These are phyloP conservation scores for Globisporangium iwayamae DNA, from an alignment of 352 stramenopile species.

Conservation along the genomic window DNA sequence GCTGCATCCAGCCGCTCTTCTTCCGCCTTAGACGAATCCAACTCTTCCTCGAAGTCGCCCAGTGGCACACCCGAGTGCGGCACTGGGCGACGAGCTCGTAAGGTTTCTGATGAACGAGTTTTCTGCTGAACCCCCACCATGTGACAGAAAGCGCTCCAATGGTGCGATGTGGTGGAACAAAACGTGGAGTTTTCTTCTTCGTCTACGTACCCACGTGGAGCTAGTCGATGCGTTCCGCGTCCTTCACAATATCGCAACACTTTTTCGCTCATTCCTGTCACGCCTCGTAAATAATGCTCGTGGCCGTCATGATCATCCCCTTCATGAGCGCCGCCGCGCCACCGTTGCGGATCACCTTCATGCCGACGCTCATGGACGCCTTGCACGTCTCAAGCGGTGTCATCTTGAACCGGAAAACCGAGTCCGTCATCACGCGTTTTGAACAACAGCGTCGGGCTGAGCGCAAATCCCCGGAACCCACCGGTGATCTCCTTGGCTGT, in stretches of 20 bases:
- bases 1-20: not conserved
- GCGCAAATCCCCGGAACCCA: conserved; percentile 90
- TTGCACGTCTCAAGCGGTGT: conserved; percentile 76
- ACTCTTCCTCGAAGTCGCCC: conserved; percentile 23
- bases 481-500: conserved; percentile 81
- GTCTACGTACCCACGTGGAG: too few species aligned
- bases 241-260: too few species aligned
- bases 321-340: conserved; percentile 89
- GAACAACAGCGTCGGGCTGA: conserved; percentile 90
- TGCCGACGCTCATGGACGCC: conserved; percentile 79
- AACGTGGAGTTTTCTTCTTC: too few species aligned
- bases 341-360: conserved; percentile 89
- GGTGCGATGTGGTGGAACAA: not conserved
- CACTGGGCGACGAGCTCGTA: conserved; percentile 1
- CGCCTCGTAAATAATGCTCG: too few species aligned
- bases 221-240: too few species aligned
- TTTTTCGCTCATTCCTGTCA: too few species aligned
- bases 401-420: conserved; percentile 90
- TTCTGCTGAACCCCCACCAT: not conserved
- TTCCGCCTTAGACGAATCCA: not conserved
- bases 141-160: not conserved
- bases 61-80: conserved; percentile 24
- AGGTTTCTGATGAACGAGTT: not conserved
- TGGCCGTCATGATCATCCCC: conserved; percentile 53
- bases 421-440: conserved; percentile 95